phyloP scores from a whole-genome alignment of 495 filamentous ascomycete genomes.

The Baudoinia panamericana region DNA sequence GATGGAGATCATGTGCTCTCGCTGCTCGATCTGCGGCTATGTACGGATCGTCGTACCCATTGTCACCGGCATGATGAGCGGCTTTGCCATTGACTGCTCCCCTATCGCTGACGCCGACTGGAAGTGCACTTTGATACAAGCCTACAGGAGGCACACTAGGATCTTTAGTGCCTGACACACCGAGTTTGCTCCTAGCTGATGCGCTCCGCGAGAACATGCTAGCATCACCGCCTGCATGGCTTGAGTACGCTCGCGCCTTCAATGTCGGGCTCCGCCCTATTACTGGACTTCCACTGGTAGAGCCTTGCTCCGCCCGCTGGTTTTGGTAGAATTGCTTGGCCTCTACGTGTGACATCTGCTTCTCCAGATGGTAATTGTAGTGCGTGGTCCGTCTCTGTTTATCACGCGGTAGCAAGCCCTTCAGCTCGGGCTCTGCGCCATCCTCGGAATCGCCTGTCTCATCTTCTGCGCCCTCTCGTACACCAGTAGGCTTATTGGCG shows the following conservation, averaged over 20 bases:
- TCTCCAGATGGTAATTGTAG: constrained; percentile 79
- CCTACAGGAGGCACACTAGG: too few species aligned
- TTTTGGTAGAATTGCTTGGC: constrained; percentile 91
- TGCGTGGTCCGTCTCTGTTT: constrained; percentile 66
- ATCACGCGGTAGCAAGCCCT: constrained; percentile 58
- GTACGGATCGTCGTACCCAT: constrained; percentile 24
- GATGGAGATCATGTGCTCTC: constrained; percentile 34
- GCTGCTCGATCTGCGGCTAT: constrained; percentile 35
- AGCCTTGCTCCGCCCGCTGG: constrained; percentile 45
- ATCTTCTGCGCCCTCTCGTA: not conserved
- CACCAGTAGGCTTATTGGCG: not conserved
- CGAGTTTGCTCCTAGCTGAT: constrained; percentile 18
- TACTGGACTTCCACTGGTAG: constrained; percentile 6
- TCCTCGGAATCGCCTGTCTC: not conserved
- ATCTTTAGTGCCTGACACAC: too few species aligned
- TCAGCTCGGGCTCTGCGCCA: not conserved
- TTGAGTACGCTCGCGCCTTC: constrained; percentile 3
- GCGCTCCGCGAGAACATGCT: not conserved
- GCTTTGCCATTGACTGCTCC: too few species aligned
- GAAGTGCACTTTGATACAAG: too few species aligned
- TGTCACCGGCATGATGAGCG: too few species aligned
- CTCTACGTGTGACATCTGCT: constrained; percentile 78
- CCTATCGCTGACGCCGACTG: too few species aligned
- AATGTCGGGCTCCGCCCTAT: constrained; percentile 1
- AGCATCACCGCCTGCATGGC: constrained; percentile 10